These are phyloP conservation scores for Trichoderma pleuroti DNA, from an alignment of 2,329 filamentous ascomycete genomes.

Conservation along the genomic window DNA sequence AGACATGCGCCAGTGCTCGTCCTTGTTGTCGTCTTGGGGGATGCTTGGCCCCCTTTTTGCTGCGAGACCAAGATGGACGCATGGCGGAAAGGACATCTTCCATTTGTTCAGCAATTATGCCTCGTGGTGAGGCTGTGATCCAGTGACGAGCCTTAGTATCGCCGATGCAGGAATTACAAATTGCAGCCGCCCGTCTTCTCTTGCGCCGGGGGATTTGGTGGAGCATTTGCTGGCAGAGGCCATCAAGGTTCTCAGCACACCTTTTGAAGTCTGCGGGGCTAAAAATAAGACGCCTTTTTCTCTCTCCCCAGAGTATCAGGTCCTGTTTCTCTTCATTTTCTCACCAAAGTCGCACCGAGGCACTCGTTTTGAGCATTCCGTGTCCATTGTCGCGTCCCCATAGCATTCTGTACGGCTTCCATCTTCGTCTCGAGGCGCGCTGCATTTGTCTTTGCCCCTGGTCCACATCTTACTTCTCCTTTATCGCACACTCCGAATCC, in stretches of 20 bases:
- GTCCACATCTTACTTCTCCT: not conserved
- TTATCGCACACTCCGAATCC: not conserved
- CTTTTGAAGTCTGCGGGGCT: conserved; percentile 14
- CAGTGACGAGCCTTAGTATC: not conserved
- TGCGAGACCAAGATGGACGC: not conserved
- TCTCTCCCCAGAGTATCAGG: not conserved
- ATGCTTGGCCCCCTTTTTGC: not conserved
- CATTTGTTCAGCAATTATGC: not conserved
- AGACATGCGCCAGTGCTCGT: not conserved
- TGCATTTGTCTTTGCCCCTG: not conserved
- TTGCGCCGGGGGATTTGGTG: not conserved
- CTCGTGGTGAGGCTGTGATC: not conserved
- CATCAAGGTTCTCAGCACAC: conserved; percentile 17
- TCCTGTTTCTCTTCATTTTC: not conserved
- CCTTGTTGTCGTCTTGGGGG: not conserved
- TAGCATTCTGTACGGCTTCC: not conserved
- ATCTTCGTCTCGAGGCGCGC: not conserved
- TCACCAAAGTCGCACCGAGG: not conserved
- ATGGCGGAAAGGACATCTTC: not conserved
- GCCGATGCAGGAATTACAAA: not conserved
- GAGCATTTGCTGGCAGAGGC: not conserved
- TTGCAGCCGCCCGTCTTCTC: not conserved
- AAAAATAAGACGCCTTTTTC: conserved; percentile 1
- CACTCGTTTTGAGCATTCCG: not conserved
- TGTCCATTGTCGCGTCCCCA: not conserved